phyloP scores from a whole-genome alignment of 441 rosid genomes.

The Melastoma candidum region DNA sequence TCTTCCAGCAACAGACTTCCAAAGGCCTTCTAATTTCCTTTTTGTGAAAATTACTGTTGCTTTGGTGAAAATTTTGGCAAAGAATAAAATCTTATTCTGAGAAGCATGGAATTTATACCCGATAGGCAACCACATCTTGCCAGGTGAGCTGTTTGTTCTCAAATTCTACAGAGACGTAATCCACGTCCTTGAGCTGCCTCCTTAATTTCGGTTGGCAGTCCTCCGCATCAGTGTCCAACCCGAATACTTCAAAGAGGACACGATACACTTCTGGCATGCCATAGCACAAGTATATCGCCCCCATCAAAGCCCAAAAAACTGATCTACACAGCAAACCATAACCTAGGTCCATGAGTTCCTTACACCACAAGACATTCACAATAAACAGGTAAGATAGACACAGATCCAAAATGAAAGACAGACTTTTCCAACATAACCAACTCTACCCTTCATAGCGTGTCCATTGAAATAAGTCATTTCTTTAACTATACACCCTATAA shows the following conservation, averaged over 20 bases:
- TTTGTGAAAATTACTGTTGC: background rate
- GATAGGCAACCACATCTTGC: slow-evolving; percentile 90
- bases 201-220: slow-evolving; percentile 84
- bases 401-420: too few species aligned
- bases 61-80: slow-evolving; percentile 1
- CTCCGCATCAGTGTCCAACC: slow-evolving; percentile 95
- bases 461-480: too few species aligned
- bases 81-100: background rate
- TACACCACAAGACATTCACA: too few species aligned
- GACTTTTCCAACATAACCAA: too few species aligned
- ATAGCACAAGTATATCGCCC: slow-evolving; percentile 85
- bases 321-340: slow-evolving; percentile 35
- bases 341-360: background rate
- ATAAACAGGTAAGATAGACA: too few species aligned
- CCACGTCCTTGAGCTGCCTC: slow-evolving; percentile 93
- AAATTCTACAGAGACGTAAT: slow-evolving; percentile 86
- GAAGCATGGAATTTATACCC: slow-evolving; percentile 32
- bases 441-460: too few species aligned
- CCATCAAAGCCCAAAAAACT: slow-evolving; percentile 91
- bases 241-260: slow-evolving; percentile 89
- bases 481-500: too few species aligned
- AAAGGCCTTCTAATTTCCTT: too few species aligned
- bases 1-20: too few species aligned
- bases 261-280: slow-evolving; percentile 98
- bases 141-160: slow-evolving; percentile 73